phyloP scores from a whole-genome alignment of 1,284 basidiomycete species.

The Moesziomyces sp. region DNA sequence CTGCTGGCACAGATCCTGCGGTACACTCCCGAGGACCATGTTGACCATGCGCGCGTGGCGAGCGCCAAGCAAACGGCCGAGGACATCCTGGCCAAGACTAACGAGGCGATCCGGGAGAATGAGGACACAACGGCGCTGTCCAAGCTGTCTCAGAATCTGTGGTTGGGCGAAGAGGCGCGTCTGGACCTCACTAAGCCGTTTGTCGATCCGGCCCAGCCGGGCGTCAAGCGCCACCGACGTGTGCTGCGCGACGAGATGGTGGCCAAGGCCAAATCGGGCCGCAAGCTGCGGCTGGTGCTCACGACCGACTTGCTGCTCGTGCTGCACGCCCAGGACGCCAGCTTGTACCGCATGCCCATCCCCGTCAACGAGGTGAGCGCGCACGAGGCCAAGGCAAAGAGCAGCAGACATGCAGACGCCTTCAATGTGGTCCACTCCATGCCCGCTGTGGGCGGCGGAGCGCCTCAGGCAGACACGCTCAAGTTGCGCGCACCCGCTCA shows the following conservation, averaged over 20 bases:
- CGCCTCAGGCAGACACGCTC: constrained; percentile 15
- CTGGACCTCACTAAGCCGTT: constrained; percentile 87
- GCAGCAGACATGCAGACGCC: constrained; percentile 17
- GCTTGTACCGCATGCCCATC: constrained; percentile 56
- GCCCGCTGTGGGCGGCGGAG: constrained; percentile 1
- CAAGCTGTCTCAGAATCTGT: constrained; percentile 80
- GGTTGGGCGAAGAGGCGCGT: constrained; percentile 71
- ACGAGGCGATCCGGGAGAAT: constrained; percentile 87
- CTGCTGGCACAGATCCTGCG: constrained; percentile 91
- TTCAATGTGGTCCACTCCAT: constrained; percentile 26
- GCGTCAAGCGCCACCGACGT: constrained; percentile 69
- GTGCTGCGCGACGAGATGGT: constrained; percentile 83
- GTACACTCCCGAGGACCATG: constrained; percentile 88
- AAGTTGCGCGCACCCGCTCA: constrained; percentile 23
- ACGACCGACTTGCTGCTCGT: constrained; percentile 67
- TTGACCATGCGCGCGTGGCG: constrained; percentile 76
- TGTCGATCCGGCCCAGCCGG: constrained; percentile 75
- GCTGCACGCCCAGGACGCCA: constrained; percentile 35
- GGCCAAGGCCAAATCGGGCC: constrained; percentile 83
- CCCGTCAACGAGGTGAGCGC: constrained; percentile 51
- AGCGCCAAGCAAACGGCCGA: constrained; percentile 77
- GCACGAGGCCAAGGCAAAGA: constrained; percentile 14
- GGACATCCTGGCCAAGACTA: constrained; percentile 80
- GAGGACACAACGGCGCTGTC: constrained; percentile 80
- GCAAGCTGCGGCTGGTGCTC: constrained; percentile 74